These are phyloP conservation scores for Diaporthe caulivora DNA, from an alignment of 2,329 filamentous ascomycete genomes.

Conservation along the genomic window DNA sequence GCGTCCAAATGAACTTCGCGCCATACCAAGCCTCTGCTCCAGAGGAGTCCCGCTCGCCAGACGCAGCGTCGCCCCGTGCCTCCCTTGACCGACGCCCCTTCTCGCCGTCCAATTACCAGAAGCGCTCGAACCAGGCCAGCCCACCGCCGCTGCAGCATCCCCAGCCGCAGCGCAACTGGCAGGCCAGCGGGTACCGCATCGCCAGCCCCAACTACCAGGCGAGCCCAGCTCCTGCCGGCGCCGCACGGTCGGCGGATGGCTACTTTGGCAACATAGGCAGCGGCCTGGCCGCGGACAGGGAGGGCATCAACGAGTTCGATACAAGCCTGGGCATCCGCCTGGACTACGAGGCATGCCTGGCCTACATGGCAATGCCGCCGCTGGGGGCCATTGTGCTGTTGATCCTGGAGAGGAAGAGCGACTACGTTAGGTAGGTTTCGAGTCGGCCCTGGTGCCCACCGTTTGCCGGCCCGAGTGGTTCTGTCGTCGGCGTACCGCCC, in stretches of 20 bases:
- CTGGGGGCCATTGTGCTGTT: constrained; percentile 87
- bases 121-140: constrained; percentile 54
- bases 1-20: constrained; percentile 83
- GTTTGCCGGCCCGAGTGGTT: neutral
- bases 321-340: constrained; percentile 89
- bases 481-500: neutral
- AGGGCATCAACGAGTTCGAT: constrained; percentile 84
- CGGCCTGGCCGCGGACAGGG: constrained; percentile 53
- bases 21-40: constrained; percentile 95
- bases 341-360: constrained; percentile 90
- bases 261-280: constrained; percentile 56
- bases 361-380: constrained; percentile 88
- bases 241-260: constrained; percentile 46
- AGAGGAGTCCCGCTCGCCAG: constrained; percentile 84
- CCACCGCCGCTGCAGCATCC: constrained; percentile 64
- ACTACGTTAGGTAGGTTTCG: constrained; percentile 85
- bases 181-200: constrained; percentile 56
- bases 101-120: constrained; percentile 60
- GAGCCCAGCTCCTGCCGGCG: constrained; percentile 42
- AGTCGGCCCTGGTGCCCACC: neutral
- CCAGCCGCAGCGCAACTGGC: constrained; percentile 70
- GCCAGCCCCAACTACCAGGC: constrained; percentile 50
- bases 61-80: constrained; percentile 63
- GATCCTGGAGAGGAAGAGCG: constrained; percentile 91
- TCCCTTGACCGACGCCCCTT: constrained; percentile 71